Evolutionary conservation across 148 eudicot species (phyloP), one percentile per base, ranked within the genome.

Genomic region (Fagopyrum esculentum): DNA sequence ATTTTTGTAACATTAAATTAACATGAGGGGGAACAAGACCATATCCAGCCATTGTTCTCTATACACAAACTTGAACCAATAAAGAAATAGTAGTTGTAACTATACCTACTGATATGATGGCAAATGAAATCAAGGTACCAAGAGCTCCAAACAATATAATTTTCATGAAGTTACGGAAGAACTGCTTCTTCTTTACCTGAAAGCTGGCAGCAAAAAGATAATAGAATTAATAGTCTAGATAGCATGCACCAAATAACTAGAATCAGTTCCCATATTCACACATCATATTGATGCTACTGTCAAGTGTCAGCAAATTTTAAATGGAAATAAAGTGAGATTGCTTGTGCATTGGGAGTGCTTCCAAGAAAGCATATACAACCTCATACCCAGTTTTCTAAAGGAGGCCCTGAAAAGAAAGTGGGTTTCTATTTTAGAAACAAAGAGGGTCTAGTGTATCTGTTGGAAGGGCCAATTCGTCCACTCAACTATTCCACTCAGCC

Each of bases 181-280:
- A 88, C 22, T 88, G 89, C 86, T 88, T 87, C 86, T 87, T 87
- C 73, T 87, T 87, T 78, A 88, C 89, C 78, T 88, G 92, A 77
- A 88, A 88, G 82, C 92, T 88, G 85, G 75, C 63, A 68, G 45
- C 10, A 61, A 61, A 75, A 47, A 19, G 35, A 71, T 10, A 22
- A 30, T 71, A 17, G 30, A 57, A 57, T 26, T 5, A 6, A 57
- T 19, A 57, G 11, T 17, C 74, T 80, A 76, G 40, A 52, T 73
- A 80, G 9, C 78, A 46, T n/a, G 51, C 56, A 63, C 5, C 35
- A 40, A 35, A 66, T 1, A 26, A 61, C 68, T 71, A 16, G 2
- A 68, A 30, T 30, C 71, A 68, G 6, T 52, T 52, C 57, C 57
- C 4, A 52, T 52, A 15, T 52, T 52, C n/a, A 52, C 17, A 52